Evolutionary conservation across 2,329 filamentous ascomycete genomes (phyloP), one percentile per base, ranked within the genome.

Genomic region (Cladosporium sp.): DNA sequence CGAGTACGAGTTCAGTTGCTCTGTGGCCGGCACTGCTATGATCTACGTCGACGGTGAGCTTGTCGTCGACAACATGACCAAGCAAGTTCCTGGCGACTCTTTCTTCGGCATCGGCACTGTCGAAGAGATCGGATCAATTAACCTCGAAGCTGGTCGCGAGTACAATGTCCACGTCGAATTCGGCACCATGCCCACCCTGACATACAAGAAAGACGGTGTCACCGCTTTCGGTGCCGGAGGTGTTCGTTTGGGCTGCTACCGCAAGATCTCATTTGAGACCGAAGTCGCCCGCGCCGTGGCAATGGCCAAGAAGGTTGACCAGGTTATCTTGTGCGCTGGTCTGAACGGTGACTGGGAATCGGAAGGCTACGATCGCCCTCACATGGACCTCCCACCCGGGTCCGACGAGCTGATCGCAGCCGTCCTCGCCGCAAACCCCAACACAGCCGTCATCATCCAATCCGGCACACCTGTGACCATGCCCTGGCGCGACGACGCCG

Each of bases 301-400:
- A 32, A 81, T 90, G 7, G 92, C 92, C 34, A 85, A 84, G 74
- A 83, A 86, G 51, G 88, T 89, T 1, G 91, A 94, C 65, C 90
- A 93, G 74, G 92, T 93, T 58, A 84, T 95, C 68, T 82, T 95
- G 64, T 91, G 91, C 74, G 89, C 88, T 1, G 92, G 92, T 1
- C 84, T 95, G 58, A 93, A 93, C 73, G 86, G 86, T 6, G 90
- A 92, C 74, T 92, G 89, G 89, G 90, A 92, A 74, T 90, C 88
- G 1, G 90, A 92, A 75, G 89, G 89, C 36, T 83, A 86, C 47
- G 89, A 91, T 73, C 84, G 89, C 57, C 79, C 82, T 65, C 83
- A 81, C 65, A 86, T 87, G 83, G 83, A 87, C 68, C 79, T 89
- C 4, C 86, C 87, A 41, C 85, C 81, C 54, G 85, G 80, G 74